Evolutionary conservation across 1,284 basidiomycete species (phyloP), one percentile per base, ranked within the genome.

Genomic region (Ceratobasidium theobromae): DNA sequence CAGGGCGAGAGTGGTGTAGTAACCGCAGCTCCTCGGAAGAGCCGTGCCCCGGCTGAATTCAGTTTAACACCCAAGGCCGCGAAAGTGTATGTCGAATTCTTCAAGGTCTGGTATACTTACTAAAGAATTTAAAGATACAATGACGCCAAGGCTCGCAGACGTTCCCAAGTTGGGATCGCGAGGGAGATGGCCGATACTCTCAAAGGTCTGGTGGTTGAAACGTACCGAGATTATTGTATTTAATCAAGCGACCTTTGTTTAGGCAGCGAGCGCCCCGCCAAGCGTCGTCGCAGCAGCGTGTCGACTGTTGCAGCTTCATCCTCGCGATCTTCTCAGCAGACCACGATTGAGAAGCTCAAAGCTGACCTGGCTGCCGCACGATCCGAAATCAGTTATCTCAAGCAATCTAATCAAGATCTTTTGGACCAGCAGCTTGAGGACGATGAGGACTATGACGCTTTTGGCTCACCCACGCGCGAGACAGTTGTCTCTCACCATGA

Each of bases 271-370:
- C 35, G 55, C 14, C 55, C 55, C 12, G 35, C 25, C 30, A 58
- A 58, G 28, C 55, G 55, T 48, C 55, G 55, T 4, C 55, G 55
- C 28, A 58, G 55, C 35, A 58, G 55, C 30, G 28, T 58, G 1
- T 58, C 55, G 3, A 16, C 43, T 25, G 14, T 11, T 5, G 43
- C 30, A 2, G 43, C 4, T 23, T 58, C 55, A 18, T 16, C 54
- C 21, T 18, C 54, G 5, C 38, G 41, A 21, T n/a, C 43, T 18
- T 1, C 55, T 28, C 55, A 58, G 18, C 55, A 48, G 33, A 28
- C n/a, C 18, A 48, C 43, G 23, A 48, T 58, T 32, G 28, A 41
- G 23, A 58, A 58, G 30, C 43, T 58, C 4, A 58, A 58, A 25
- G 28, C 43, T n/a, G 55, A 58, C 14, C 23, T 58, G 4, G 55